A percentile compares a stretch with the other conserved stretches of the same genome.
Evolutionary conservation across 1,284 basidiomycete genomes (phyloP).

Genomic region (Pseudozyma thailandica): DNA sequence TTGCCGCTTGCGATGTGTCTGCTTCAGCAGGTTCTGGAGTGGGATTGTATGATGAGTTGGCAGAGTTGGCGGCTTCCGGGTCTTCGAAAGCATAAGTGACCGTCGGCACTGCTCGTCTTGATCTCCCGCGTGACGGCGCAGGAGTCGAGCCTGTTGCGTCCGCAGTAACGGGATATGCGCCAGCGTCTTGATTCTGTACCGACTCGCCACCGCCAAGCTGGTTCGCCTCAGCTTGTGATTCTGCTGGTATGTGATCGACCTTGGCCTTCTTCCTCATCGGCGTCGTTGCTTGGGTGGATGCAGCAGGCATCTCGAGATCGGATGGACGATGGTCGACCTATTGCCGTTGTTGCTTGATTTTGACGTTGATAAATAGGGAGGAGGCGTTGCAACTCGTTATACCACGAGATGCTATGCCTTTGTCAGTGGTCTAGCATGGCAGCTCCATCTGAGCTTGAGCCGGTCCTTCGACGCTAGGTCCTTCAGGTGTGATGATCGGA

Average conservation of each 20-base stretch:
- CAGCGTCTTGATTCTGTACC: too few species aligned
- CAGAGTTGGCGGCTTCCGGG: neutral
- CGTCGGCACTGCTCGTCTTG: neutral
- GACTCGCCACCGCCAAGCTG: too few species aligned
- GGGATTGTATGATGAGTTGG: neutral
- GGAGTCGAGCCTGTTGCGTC: neutral
- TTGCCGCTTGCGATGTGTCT: neutral
- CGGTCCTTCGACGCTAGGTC: too few species aligned
- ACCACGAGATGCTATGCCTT: too few species aligned
- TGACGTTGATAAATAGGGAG: too few species aligned
- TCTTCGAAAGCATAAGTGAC: neutral
- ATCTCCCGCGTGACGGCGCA: neutral
- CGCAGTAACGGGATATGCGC: neutral
- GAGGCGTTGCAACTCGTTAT: too few species aligned
- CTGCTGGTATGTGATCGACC: neutral
- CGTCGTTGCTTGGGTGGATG: conserved; percentile 14
- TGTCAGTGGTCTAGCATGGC: too few species aligned
- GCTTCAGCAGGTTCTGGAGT: neutral
- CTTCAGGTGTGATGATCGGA: too few species aligned
- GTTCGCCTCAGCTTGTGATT: neutral
- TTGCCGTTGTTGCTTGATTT: neutral
- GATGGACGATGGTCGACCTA: neutral
- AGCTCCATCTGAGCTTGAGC: too few species aligned
- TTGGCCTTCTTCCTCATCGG: conserved; percentile 26
- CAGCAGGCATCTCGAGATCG: conserved; percentile 12